Evolutionary conservation across 2,329 filamentous ascomycete species (phyloP), one percentile per base, ranked within the genome.

Genomic region (Aspergillus japonicus): DNA sequence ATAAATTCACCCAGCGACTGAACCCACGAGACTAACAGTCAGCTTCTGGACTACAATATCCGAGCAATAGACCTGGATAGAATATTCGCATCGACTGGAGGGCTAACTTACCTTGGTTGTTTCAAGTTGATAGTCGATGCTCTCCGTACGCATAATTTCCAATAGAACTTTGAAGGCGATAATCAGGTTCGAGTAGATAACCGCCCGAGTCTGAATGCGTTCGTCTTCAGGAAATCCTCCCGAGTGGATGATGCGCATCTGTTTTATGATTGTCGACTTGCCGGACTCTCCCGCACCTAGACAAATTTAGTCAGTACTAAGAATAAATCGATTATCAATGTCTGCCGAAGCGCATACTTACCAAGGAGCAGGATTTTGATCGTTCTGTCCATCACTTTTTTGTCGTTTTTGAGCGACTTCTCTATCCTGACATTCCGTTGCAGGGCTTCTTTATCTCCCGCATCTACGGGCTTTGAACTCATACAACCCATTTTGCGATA

Each of bases 211-310:
- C 82, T 97, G 92, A 66, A 96, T 87, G 76, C 92, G 91, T 77
- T 98, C 95, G 65, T 86, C 87, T 70, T 91, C 90, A 71, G 87
- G 91, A 80, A 98, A 98, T 54, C 95, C 94, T 76, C 92, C 88
- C 14, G 92, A 88, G 76, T 98, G 95, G 69, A 99, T 97, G 77
- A 99, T 88, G 76, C 94, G 94, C 95, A 99, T 98, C 82, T 98
- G 94, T 81, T 98, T 98, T 66, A 98, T 86, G 61, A 98, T 93
- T 1, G 94, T 98, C 8, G 94, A 97, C 79, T 98, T 98, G 66
- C 94, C 91, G 60, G 90, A 95, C 79, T 98, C 94, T 73, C 94
- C 94, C 70, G 94, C 94, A 76, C 94, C 93, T 97, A 52, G 14
- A 8, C 16, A 51, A 42, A 16, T 56, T 47, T 23, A 50, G 26